Evolutionary conservation across 352 stramenopile species (phyloP), one percentile per base, ranked within the genome.

Genomic region (Pythium pectinolyticum): DNA sequence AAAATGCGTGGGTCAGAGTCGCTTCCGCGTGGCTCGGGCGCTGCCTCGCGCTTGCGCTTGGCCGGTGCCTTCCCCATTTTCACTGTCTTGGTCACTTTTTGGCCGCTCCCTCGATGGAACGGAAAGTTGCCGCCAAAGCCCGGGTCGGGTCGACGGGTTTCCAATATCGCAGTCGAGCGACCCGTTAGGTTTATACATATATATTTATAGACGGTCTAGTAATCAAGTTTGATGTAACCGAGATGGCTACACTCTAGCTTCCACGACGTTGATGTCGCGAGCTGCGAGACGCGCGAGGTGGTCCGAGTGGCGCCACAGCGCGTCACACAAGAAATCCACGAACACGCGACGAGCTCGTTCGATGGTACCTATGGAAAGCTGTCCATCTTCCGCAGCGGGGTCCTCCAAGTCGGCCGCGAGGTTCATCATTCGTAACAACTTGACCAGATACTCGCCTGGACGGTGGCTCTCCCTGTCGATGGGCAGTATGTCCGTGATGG

Each of bases 41-140:
- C 9, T 6, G 57, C 49, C 61, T 82, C 74, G 50, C 81, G 80
- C 78, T 89, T 86, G 32, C 84, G 75, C 66, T 92, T 90, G 43
- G 47, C 50, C 47, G 55, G 39, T 32, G 61, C 22, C 56, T 62
- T 65, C 25, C 10, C 57, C 55, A 71, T 67, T 8, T 10, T 6
- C 43, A 50, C 1, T 25, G 32, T 12, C 20, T n/a, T 41, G 22
- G 46, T 11, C 56, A 34, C 35, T 59, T 66, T 19, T 40, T 32
- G 39, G 22, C 32, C 30, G 30, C 32, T 25, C 34, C 28, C 22
- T 12, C 24, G 30, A 8, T 25, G 19, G n/a, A 60, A 41, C 14
- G 53, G 24, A 58, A 32, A 58, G 25, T 58, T 57, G 31, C 43
- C 25, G 43, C 25, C 20, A 50, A 31, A 11, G 25, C 10, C 8